Percentiles rank a stretch among this genome's conserved stretches.
Conservation (phyloP, 345 rosid species). For the Salix dunnii region DNA sequence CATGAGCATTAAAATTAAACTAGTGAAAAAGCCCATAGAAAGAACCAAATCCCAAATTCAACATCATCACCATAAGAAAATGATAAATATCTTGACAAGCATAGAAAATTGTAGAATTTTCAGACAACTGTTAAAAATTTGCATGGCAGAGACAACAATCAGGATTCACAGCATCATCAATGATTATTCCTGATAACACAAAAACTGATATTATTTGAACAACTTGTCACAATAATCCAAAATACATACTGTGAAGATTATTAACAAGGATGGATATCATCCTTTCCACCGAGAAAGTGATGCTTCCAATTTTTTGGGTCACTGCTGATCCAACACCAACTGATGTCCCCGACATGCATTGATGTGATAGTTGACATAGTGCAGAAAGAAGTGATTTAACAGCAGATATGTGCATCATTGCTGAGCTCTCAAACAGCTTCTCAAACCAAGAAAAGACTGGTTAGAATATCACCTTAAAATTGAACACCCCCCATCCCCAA, state of each 20-base stretch:
- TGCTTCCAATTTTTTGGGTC: constrained; percentile 71
- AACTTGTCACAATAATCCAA: constrained; percentile 10
- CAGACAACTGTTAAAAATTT: no score
- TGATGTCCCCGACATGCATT: constrained; percentile 71
- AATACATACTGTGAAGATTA: constrained; percentile 88
- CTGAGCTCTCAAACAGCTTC: constrained; percentile 97
- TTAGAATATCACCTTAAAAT: constrained; percentile 33
- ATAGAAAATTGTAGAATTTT: no score
- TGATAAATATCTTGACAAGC: no score
- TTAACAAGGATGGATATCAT: constrained; percentile 88
- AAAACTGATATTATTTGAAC: not conserved
- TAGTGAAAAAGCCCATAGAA: no score
- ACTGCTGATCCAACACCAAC: constrained; percentile 67
- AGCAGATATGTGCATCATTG: constrained; percentile 90
- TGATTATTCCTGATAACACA: not conserved
- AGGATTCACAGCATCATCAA: not conserved
- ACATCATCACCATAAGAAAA: no score
- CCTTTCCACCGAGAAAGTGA: constrained; percentile 87
- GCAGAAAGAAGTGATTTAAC: constrained; percentile 96
- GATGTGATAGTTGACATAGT: constrained; percentile 73
- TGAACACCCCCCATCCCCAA: not conserved
- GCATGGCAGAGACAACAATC: not conserved
- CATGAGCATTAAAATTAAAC: no score
- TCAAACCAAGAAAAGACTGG: constrained; percentile 32
- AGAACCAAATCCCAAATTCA: no score